Evolutionary conservation across 2,329 filamentous ascomycete genomes (phyloP).

Genomic region (Hymenoscyphus scutula): DNA sequence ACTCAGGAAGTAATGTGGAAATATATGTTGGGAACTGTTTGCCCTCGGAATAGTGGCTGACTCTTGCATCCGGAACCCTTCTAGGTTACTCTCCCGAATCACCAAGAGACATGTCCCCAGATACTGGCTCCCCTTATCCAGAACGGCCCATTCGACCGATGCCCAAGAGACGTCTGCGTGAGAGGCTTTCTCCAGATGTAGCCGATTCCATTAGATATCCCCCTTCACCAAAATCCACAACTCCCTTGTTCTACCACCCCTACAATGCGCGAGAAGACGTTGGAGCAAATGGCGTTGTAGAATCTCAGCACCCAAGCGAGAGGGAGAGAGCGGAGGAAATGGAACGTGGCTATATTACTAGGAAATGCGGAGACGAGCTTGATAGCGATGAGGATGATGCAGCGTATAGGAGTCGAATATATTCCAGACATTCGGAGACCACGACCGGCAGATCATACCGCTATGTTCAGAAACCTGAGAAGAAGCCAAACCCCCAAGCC

Average conservation of each 20-base stretch:
- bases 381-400: conserved; percentile 60
- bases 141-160: conserved; percentile 91
- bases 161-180: conserved; percentile 83
- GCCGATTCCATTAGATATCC: conserved; percentile 82
- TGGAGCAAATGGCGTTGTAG: conserved; percentile 33
- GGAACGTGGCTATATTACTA: conserved; percentile 39
- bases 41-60: conserved; percentile 19
- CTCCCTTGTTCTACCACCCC: conserved; percentile 75
- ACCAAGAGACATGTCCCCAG: conserved; percentile 58
- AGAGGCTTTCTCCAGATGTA: conserved; percentile 80
- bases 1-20: not conserved
- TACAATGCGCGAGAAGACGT: conserved; percentile 39
- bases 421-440: conserved; percentile 48
- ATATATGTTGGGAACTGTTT: conserved; percentile 4
- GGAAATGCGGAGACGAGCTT: conserved; percentile 53
- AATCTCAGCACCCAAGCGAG: conserved; percentile 33
- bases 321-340: conserved; percentile 34
- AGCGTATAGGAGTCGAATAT: conserved; percentile 37
- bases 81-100: conserved; percentile 35
- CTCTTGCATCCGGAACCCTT: conserved; percentile 4
- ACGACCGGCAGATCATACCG: conserved; percentile 44
- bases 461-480: conserved; percentile 45
- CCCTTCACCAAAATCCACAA: conserved; percentile 65
- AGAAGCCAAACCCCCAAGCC: conserved; percentile 50
- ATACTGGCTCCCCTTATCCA: conserved; percentile 79